Percentiles rank a stretch among this genome's conserved stretches.
Conservation (phyloP, 164 flowering plant species). For the Saururus chinensis region DNA sequence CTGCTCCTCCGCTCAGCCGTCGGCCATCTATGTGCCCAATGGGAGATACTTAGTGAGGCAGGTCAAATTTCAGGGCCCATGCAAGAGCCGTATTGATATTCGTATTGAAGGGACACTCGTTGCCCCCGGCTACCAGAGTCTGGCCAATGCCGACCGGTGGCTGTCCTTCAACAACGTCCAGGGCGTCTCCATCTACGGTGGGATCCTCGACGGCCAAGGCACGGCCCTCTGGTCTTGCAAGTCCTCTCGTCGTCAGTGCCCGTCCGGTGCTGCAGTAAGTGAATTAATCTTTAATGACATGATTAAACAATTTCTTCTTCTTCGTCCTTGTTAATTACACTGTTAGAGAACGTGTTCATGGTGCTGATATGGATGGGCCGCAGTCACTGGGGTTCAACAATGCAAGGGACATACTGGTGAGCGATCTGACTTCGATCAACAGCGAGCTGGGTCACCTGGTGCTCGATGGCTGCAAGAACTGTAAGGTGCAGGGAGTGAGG, state of each 20-base stretch:
- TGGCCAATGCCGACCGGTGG: constrained; percentile 12
- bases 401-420: constrained; percentile 13
- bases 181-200: constrained; percentile 16
- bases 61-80: constrained; percentile 18
- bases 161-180: constrained; percentile 10
- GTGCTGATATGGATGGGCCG: not conserved
- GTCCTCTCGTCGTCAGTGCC: constrained; percentile 6
- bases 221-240: constrained; percentile 18
- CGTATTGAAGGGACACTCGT: constrained; percentile 18
- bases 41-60: constrained; percentile 17
- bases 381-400: constrained; percentile 14
- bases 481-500: constrained; percentile 10
- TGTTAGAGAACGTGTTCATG: too few relatives aligned
- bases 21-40: constrained; percentile 15
- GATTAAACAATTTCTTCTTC: too few relatives aligned
- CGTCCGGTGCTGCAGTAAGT: constrained; percentile 19
- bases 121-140: constrained; percentile 12
- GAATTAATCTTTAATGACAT: not conserved
- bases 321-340: too few relatives aligned
- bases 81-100: constrained; percentile 9
- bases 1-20: constrained; percentile 13
- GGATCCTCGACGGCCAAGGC: constrained; percentile 16
- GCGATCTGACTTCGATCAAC: constrained; percentile 19
- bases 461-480: constrained; percentile 14
- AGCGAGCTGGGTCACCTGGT: constrained; percentile 18